phyloP scores from a whole-genome alignment of 208 protist genomes.

The Vickermania ingenoplastis region DNA sequence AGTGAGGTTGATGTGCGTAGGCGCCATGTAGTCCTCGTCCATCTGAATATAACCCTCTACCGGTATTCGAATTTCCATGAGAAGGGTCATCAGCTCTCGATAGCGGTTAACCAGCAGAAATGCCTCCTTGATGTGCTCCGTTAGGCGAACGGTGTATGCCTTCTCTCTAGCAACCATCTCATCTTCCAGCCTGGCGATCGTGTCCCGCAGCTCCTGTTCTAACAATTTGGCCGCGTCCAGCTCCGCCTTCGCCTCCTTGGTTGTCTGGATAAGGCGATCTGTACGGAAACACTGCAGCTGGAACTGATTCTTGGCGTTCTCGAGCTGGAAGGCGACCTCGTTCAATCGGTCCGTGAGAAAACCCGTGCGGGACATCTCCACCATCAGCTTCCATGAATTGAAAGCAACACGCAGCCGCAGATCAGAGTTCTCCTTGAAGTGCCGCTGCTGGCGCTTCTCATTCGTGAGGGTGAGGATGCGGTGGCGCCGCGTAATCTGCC shows the following conservation, averaged over 20 bases:
- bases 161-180: conserved; percentile 26
- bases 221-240: conserved; percentile 16
- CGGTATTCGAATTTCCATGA: conserved; percentile 10
- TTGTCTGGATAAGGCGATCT: conserved; percentile 50
- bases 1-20: neutral
- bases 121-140: conserved; percentile 17
- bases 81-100: conserved; percentile 3
- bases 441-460: conserved; percentile 22
- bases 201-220: conserved; percentile 25
- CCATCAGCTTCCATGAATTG: conserved; percentile 50
- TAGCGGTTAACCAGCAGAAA: conserved; percentile 31
- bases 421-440: conserved; percentile 12
- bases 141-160: conserved; percentile 41
- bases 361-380: conserved; percentile 53
- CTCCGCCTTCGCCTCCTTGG: conserved; percentile 35
- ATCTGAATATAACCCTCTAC: conserved; percentile 6
- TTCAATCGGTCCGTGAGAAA: conserved; percentile 81
- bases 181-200: conserved; percentile 32
- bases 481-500: conserved; percentile 16
- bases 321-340: conserved; percentile 69
- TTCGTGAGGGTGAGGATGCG: conserved; percentile 26
- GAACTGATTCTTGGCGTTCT: conserved; percentile 85
- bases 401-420: conserved; percentile 35
- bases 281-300: conserved; percentile 83
- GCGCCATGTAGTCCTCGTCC: conserved; percentile 1